Percentiles rank a stretch among this genome's conserved stretches.
Conservation (phyloP, 1,284 basidiomycete genomes). For the Pyrrhoderma lamaoense region DNA sequence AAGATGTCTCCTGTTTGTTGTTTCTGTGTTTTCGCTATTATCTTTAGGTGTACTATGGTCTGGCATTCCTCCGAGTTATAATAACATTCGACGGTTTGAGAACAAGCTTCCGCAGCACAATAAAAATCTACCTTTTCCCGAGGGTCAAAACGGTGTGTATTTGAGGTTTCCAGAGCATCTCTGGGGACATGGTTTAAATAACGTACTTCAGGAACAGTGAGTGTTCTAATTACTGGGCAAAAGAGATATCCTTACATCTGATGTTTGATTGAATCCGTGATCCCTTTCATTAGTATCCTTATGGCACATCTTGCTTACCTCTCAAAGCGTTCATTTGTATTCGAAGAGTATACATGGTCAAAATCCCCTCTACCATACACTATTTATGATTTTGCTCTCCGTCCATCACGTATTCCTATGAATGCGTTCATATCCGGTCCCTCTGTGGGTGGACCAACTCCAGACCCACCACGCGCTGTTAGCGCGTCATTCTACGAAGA, state of each 20-base stretch:
- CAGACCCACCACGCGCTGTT: slow-evolving; percentile 29
- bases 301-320: slow-evolving; percentile 22
- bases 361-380: slow-evolving; percentile 28
- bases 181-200: slow-evolving; percentile 21
- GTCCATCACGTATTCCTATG: slow-evolving; percentile 20
- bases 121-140: slow-evolving; percentile 18
- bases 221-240: slow-evolving; percentile 29
- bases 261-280: background rate
- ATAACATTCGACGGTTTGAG: slow-evolving; percentile 27
- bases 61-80: slow-evolving; percentile 35
- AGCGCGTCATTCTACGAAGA: slow-evolving; percentile 29
- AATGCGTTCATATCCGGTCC: slow-evolving; percentile 30
- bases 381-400: slow-evolving; percentile 24
- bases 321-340: slow-evolving; percentile 23
- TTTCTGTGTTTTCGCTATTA: slow-evolving; percentile 25
- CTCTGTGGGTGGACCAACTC: slow-evolving; percentile 32
- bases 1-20: slow-evolving; percentile 21
- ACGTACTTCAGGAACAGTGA: slow-evolving; percentile 36
- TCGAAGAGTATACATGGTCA: slow-evolving; percentile 21
- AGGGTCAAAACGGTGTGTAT: slow-evolving; percentile 19
- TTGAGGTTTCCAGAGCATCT: slow-evolving; percentile 18
- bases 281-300: slow-evolving; percentile 6
- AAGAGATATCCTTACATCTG: slow-evolving; percentile 28
- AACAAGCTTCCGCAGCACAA: slow-evolving; percentile 20
- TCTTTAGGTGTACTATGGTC: slow-evolving; percentile 30